Evolutionary conservation across 1,139 yeast species (phyloP).

Genomic region (Magnusiomyces magnusii): DNA sequence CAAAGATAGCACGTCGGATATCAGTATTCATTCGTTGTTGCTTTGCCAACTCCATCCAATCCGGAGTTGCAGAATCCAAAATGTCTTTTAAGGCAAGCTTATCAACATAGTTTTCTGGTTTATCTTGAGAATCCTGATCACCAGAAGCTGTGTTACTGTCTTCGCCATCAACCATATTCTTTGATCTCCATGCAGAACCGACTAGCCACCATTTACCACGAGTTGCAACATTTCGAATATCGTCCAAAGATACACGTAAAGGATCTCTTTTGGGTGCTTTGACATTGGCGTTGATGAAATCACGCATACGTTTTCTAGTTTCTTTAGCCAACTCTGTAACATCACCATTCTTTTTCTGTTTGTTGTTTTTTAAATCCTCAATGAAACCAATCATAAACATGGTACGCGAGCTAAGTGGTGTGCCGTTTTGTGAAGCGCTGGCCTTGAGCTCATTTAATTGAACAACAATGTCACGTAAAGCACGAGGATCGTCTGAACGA

Average conservation of each 20-base stretch:
- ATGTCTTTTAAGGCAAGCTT: conserved; percentile 43
- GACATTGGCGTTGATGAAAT: conserved; percentile 46
- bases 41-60: conserved; percentile 83
- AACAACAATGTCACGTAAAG: conserved; percentile 71
- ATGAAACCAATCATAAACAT: conserved; percentile 81
- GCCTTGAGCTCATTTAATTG: conserved; percentile 49
- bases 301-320: conserved; percentile 54
- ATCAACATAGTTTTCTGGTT: conserved; percentile 22
- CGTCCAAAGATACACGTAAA: conserved; percentile 73
- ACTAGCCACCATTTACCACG: conserved; percentile 99
- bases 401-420: conserved; percentile 41
- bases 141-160: conserved; percentile 27
- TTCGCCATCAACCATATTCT: conserved; percentile 25
- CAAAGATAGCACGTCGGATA: conserved; percentile 84
- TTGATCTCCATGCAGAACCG: conserved; percentile 86
- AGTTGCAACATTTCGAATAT: conserved; percentile 65
- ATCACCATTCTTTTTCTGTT: conserved; percentile 42
- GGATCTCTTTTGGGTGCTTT: conserved; percentile 52
- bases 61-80: conserved; percentile 64
- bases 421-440: neutral
- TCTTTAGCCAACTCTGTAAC: conserved; percentile 42
- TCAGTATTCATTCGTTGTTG: conserved; percentile 93
- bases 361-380: conserved; percentile 78
- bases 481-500: conserved; percentile 82
- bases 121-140: conserved; percentile 17